These are phyloP conservation scores for Aphanomyces euteiches DNA, from an alignment of 352 stramenopile genomes.

Conservation along the genomic window DNA sequence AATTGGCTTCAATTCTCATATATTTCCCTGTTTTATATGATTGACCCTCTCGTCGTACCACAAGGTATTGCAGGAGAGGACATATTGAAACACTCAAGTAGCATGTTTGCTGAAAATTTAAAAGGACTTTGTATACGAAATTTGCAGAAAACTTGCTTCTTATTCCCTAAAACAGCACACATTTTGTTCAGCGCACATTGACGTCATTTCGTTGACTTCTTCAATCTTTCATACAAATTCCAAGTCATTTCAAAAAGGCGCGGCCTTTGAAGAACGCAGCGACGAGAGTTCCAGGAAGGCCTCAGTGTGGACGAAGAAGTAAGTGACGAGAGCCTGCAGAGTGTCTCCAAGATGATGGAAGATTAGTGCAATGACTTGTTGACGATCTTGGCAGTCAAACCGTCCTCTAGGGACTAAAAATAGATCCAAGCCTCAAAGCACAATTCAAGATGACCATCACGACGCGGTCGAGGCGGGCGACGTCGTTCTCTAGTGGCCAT, in stretches of 20 bases:
- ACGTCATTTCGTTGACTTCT: background rate
- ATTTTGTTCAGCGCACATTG: background rate
- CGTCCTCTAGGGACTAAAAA: too few relatives aligned
- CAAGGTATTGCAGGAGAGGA: background rate
- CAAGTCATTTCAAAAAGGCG: too few relatives aligned
- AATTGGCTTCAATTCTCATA: background rate
- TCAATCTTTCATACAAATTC: too few relatives aligned
- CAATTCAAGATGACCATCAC: constrained; percentile 59
- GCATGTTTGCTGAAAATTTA: constrained; percentile 18
- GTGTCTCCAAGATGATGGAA: too few relatives aligned
- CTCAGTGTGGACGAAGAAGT: too few relatives aligned
- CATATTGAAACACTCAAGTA: background rate
- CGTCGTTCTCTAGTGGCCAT: constrained; percentile 47
- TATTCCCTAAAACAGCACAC: background rate
- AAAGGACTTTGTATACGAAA: background rate
- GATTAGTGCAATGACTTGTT: too few relatives aligned
- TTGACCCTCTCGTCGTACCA: background rate
- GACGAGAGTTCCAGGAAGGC: background rate
- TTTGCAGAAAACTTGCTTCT: constrained; percentile 6
- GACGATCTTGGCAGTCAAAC: too few relatives aligned
- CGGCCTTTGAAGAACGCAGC: background rate
- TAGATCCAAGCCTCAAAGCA: too few relatives aligned
- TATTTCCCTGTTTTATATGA: background rate
- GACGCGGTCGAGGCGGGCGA: constrained; percentile 66
- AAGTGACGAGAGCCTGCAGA: too few relatives aligned